Base-by-base conservation (phyloP, 2,329 filamentous ascomycete genomes). In the Nemania bipapillata region DNA sequence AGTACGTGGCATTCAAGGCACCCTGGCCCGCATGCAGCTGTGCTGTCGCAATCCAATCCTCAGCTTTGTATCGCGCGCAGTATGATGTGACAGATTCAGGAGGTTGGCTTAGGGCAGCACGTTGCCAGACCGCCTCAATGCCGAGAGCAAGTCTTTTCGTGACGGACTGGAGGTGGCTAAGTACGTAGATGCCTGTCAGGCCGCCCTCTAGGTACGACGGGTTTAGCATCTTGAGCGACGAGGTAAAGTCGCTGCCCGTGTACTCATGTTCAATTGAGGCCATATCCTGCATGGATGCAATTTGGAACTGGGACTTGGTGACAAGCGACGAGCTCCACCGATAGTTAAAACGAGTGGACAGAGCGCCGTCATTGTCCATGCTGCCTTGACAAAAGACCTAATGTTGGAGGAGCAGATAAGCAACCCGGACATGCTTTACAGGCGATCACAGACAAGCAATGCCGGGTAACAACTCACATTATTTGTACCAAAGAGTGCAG, bases 351-450 rank as follows among this genome's bases (percentile, higher is more conserved):
- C 95, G 91, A 62, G 92, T 93, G 70, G 90, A 91, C 74, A 99
- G 88, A 74, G 91, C 88, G 70, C 94, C 92, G 78, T 97, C 94
- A 79, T 96, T 97, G 81, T 98, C 95, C 80, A 98, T 83, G 80
- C 93, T 97, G 74, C 92, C 96, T 88, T 99, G 96, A 82, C 96
- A 90, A 81, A 99, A 97, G 68, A 97, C 87, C 95, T 98, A 74
- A 68, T 40, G 35, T 71, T 66, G 67, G 54, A 65, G 57, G 32
- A 30, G 67, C 15, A 47, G 24, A 26, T 67, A 45, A 58, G 59
- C 57, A 61, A 52, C 24, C 24, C 28, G 45, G 52, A 55, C 57
- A 45, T 53, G 20, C 53, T 47, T 56, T 32, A 30, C 8, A 35
- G 1, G 26, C 6, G 4, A 37, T 30, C 49, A 53, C 20, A 24